These are phyloP conservation scores for Kwoniella bestiolae DNA, from an alignment of 768 basidiomycete species.

Conservation along the genomic window DNA sequence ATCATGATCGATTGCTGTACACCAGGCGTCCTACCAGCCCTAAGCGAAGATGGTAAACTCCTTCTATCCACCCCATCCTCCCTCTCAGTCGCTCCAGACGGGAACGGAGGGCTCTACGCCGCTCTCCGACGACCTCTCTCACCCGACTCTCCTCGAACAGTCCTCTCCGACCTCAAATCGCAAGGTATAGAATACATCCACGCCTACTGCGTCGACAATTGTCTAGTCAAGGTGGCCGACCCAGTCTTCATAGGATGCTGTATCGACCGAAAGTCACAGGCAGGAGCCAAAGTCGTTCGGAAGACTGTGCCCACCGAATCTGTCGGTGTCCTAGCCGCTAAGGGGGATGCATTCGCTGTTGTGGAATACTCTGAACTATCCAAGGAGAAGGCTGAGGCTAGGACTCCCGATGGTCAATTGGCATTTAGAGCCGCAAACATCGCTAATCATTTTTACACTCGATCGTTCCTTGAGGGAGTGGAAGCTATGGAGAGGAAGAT, in stretches of 20 bases:
- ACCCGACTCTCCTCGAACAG: constrained; percentile 64
- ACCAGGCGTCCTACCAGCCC: constrained; percentile 89
- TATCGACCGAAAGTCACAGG: constrained; percentile 83
- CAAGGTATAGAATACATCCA: constrained; percentile 87
- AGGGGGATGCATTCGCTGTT: constrained; percentile 82
- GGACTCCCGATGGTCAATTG: constrained; percentile 76
- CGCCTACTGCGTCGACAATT: constrained; percentile 98
- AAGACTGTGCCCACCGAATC: constrained; percentile 84
- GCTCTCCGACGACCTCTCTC: constrained; percentile 78
- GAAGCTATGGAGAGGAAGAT: constrained; percentile 83
- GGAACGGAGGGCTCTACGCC: constrained; percentile 96
- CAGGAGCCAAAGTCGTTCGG: constrained; percentile 94
- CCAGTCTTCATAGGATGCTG: constrained; percentile 96
- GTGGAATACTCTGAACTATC: constrained; percentile 98
- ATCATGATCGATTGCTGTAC: background rate
- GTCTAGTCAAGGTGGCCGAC: constrained; percentile 94
- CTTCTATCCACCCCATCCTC: constrained; percentile 76
- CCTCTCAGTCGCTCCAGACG: constrained; percentile 94
- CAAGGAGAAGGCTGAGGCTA: constrained; percentile 75
- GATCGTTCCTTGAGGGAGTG: constrained; percentile 75
- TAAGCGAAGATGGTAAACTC: constrained; percentile 91
- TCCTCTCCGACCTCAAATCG: constrained; percentile 77
- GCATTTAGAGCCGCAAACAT: constrained; percentile 95
- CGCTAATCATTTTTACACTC: constrained; percentile 97
- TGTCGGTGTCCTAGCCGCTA: constrained; percentile 89